phyloP scores from a whole-genome alignment of 2,329 filamentous ascomycete species.

The Ophiostoma sp. region DNA sequence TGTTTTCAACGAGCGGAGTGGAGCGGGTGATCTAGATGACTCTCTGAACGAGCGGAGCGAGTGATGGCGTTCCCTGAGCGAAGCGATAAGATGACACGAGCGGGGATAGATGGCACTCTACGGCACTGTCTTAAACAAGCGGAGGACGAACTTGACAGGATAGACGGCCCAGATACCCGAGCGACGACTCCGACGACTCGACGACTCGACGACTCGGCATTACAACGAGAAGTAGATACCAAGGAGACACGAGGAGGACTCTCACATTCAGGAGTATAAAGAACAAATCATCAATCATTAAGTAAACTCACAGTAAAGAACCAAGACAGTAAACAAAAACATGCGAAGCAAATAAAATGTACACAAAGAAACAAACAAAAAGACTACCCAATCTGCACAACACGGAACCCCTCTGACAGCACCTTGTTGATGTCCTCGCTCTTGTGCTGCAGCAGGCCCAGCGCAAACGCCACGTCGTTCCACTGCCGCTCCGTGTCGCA shows the following conservation, averaged over 20 bases:
- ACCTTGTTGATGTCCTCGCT: slow-evolving; percentile 81
- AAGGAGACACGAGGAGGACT: background rate
- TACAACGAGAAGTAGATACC: background rate
- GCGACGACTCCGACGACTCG: too few species aligned
- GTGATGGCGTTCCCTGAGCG: background rate
- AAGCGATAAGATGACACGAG: background rate
- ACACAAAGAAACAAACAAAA: background rate
- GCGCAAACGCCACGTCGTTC: slow-evolving; percentile 92
- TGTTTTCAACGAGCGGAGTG: background rate
- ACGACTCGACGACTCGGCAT: too few species aligned
- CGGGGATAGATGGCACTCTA: too few species aligned
- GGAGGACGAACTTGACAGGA: too few species aligned
- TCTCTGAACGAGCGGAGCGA: background rate
- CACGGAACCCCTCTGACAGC: slow-evolving; percentile 68
- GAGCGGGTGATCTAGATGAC: background rate
- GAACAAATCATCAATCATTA: background rate
- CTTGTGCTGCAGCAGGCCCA: slow-evolving; percentile 86
- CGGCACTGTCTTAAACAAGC: too few species aligned
- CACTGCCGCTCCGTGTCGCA: slow-evolving; percentile 93
- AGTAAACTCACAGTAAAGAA: background rate
- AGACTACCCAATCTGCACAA: slow-evolving; percentile 52
- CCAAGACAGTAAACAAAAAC: background rate
- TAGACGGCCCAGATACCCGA: too few species aligned
- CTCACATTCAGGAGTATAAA: background rate
- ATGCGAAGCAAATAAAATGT: background rate